Conservation (phyloP, 768 basidiomycete genomes). For the Kwoniella dejecticola region DNA sequence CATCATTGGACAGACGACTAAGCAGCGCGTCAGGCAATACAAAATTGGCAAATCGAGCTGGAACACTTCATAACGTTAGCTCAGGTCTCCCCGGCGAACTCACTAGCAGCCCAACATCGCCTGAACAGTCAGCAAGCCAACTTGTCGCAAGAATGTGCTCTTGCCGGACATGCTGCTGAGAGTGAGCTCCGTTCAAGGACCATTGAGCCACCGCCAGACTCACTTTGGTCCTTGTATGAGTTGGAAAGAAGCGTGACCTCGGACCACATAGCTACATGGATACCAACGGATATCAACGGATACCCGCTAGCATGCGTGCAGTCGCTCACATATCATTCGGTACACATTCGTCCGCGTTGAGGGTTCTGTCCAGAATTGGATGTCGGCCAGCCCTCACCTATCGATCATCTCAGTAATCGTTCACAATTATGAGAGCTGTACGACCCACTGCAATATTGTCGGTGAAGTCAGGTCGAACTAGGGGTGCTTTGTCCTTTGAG, state of each 20-base stretch:
- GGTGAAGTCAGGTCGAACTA: constrained; percentile 75
- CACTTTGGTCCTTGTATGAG: constrained; percentile 77
- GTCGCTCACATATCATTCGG: constrained; percentile 78
- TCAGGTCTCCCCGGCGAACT: constrained; percentile 16
- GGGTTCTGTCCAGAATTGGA: constrained; percentile 77
- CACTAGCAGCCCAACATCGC: constrained; percentile 83
- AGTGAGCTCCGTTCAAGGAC: background rate
- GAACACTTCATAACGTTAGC: constrained; percentile 60
- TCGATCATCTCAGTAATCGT: background rate
- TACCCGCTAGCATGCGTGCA: background rate
- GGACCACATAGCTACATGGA: constrained; percentile 46
- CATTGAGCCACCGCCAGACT: constrained; percentile 17
- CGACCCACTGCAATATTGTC: constrained; percentile 41
- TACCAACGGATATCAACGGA: too few relatives aligned
- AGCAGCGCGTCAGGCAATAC: constrained; percentile 82
- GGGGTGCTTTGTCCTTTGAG: too few relatives aligned
- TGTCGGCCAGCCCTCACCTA: constrained; percentile 82
- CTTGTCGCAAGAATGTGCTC: constrained; percentile 87
- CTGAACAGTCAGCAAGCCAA: constrained; percentile 78
- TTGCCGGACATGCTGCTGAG: constrained; percentile 77
- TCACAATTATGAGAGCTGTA: background rate
- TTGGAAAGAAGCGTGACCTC: constrained; percentile 76
- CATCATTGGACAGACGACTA: constrained; percentile 85
- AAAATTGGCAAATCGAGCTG: constrained; percentile 91
- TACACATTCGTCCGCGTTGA: constrained; percentile 69